These are phyloP conservation scores for Pseudogymnoascus pannorum DNA, from an alignment of 2,329 filamentous ascomycete genomes.

Conservation along the genomic window DNA sequence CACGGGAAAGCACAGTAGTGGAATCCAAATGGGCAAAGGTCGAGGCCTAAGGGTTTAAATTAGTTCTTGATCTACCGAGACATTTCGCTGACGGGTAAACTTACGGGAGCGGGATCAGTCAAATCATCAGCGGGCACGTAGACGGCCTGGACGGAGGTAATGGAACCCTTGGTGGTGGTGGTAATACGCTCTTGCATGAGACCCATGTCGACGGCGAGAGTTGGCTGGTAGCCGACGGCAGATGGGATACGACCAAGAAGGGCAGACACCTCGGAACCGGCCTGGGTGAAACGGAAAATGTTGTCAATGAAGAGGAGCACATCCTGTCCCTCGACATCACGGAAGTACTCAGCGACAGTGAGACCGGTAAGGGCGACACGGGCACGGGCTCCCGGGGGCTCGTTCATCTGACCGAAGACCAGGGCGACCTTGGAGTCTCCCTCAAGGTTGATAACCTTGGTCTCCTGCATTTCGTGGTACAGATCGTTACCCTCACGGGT, in stretches of 20 bases:
- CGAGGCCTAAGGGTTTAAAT: constrained; percentile 51
- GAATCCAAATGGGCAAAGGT: constrained; percentile 99
- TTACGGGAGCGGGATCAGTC: constrained; percentile 87
- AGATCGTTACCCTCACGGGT: constrained; percentile 99
- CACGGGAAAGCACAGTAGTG: constrained; percentile 99
- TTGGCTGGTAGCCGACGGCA: constrained; percentile 99
- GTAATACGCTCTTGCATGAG: constrained; percentile 99
- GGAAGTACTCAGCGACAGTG: constrained; percentile 78
- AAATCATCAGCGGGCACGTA: constrained; percentile 99
- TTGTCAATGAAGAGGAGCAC: constrained; percentile 99
- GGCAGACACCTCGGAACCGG: constrained; percentile 99
- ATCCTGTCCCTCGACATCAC: constrained; percentile 73
- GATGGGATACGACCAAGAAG: constrained; percentile 99
- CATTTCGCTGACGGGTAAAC: too few relatives aligned
- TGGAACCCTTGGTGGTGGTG: constrained; percentile 98
- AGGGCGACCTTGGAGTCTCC: constrained; percentile 99
- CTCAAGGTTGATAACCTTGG: constrained; percentile 97
- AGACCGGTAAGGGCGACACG: constrained; percentile 96
- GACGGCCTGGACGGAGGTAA: constrained; percentile 99
- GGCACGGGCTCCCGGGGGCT: constrained; percentile 98
- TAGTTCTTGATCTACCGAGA: too few relatives aligned
- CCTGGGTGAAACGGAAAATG: constrained; percentile 99
- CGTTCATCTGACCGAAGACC: constrained; percentile 99
- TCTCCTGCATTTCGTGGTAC: constrained; percentile 99
- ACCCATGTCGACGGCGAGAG: constrained; percentile 98